Base-by-base conservation (phyloP, 2,329 filamentous ascomycete species). In the Colletotrichum orbiculare region DNA sequence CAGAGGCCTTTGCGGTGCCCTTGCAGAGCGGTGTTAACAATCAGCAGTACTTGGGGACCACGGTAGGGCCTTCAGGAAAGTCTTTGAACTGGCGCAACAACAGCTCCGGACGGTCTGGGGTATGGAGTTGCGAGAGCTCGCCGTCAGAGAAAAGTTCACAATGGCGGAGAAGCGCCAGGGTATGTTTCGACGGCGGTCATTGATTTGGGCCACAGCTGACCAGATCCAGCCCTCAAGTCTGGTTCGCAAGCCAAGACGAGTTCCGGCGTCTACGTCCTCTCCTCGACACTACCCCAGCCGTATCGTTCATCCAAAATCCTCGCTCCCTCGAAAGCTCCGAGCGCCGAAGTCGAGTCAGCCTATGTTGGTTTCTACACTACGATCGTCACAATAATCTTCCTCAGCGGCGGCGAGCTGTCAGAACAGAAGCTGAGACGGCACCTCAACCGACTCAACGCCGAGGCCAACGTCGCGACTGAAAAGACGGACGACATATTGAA, bases 61-160 rank as follows among this genome's bases (percentile, higher is more conserved):
- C 8, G 81, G 87, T 7, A 84, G 90, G 38, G 82, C 88, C 41
- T 98, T 97, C 76, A 94, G 89, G 74, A 76, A 79, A 11, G 88
- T 97, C 4, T 97, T 97, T 72, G 86, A 87, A 0, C 82, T 86
- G 45, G 93, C 95, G 46, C 95, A 99, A 75, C 78, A 81, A 39
- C 86, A 91, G 69, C 81, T 99, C 42, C 82, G 84, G 52, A 79
- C 80, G 2, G 85, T 89, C 1, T 98, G 97, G 78, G 96, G 96
- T n/a, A 97, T 98, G 94, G 86, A 94, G 75, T 86, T 99, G 83
- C 84, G 88, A 4, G 94, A 97, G 78, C 82, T 98, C 54, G 94
- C 96, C 0, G 82, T 86, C 1, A 87, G 86, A 72, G 95, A 97
- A 73, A 96, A 94, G 76, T 85, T 92, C 53, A 93, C 93, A 0